Evolutionary conservation across 176 grass and related monocot genomes (phyloP).

Genomic region (Aechmea fasciata): DNA sequence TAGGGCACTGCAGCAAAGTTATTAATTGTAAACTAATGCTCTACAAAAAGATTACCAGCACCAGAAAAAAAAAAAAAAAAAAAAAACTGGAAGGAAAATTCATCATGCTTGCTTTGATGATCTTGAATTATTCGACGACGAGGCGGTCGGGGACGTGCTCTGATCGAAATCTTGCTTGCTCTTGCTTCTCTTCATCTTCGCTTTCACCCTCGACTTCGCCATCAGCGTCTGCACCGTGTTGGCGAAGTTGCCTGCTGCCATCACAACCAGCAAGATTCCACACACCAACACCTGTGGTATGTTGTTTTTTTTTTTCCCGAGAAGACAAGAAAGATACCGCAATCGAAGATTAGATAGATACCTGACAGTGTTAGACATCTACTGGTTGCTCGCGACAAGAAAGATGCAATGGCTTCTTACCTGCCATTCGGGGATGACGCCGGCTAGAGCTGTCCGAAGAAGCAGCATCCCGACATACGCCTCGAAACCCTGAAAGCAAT

Average conservation of each 20-base stretch:
- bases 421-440: slow-evolving; percentile 78
- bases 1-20: neutral
- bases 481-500: slow-evolving; percentile 61
- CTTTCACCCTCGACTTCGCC: slow-evolving; percentile 70
- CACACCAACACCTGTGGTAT: slow-evolving; percentile 50
- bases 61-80: neutral
- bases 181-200: slow-evolving; percentile 78
- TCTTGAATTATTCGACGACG: slow-evolving; percentile 15
- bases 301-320: neutral
- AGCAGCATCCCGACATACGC: slow-evolving; percentile 77
- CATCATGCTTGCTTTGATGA: neutral
- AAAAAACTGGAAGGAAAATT: neutral
- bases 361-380: neutral
- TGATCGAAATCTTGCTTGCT: slow-evolving; percentile 43
- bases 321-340: neutral
- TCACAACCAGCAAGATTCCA: slow-evolving; percentile 77
- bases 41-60: neutral
- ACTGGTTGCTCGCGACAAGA: neutral
- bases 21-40: neutral
- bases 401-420: slow-evolving; percentile 22
- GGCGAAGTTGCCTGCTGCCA: slow-evolving; percentile 83
- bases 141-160: slow-evolving; percentile 27
- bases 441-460: slow-evolving; percentile 57
- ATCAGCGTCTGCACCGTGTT: slow-evolving; percentile 84
- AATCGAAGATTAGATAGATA: too few relatives aligned